These are phyloP conservation scores for Epicoccum nigrum DNA, from an alignment of 2,329 filamentous ascomycete species.

Conservation along the genomic window DNA sequence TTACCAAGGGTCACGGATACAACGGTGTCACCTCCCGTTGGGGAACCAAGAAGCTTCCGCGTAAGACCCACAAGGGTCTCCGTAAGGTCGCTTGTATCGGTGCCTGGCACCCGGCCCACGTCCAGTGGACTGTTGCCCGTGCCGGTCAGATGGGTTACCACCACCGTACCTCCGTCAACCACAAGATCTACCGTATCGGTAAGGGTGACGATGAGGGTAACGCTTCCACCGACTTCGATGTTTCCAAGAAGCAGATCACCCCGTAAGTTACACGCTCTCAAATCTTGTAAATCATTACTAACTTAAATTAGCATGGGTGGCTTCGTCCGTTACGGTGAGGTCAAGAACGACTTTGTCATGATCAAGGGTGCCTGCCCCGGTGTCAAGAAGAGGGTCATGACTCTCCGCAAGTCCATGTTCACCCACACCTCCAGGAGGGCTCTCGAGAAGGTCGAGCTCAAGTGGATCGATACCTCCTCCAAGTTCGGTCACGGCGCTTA, in stretches of 20 bases:
- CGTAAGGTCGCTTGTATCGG: conserved; percentile 99
- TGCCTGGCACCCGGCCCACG: conserved; percentile 99
- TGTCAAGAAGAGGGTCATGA: conserved; percentile 99
- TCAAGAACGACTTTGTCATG: conserved; percentile 99
- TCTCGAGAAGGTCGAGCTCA: conserved; percentile 99
- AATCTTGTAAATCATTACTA: conserved; percentile 32
- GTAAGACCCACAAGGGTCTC: conserved; percentile 99
- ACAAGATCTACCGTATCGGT: conserved; percentile 99
- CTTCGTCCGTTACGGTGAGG: conserved; percentile 98
- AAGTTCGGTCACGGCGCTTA: conserved; percentile 99
- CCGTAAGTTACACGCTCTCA: conserved; percentile 72
- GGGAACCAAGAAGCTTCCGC: conserved; percentile 99
- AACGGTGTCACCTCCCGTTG: conserved; percentile 95
- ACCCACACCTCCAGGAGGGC: conserved; percentile 92
- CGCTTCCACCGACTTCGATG: conserved; percentile 92
- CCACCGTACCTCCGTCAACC: conserved; percentile 99
- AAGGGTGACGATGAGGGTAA: conserved; percentile 90
- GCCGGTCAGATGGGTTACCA: conserved; percentile 99
- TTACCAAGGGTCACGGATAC: conserved; percentile 99
- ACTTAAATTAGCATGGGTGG: conserved; percentile 80
- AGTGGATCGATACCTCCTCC: conserved; percentile 99
- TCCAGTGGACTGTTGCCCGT: conserved; percentile 99
- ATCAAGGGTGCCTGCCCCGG: conserved; percentile 97
- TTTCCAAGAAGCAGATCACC: conserved; percentile 99
- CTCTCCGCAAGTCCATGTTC: conserved; percentile 98